Evolutionary conservation across 2,329 filamentous ascomycete genomes (phyloP), one percentile per base, ranked within the genome.

Genomic region (Leptosphaerulina australis): DNA sequence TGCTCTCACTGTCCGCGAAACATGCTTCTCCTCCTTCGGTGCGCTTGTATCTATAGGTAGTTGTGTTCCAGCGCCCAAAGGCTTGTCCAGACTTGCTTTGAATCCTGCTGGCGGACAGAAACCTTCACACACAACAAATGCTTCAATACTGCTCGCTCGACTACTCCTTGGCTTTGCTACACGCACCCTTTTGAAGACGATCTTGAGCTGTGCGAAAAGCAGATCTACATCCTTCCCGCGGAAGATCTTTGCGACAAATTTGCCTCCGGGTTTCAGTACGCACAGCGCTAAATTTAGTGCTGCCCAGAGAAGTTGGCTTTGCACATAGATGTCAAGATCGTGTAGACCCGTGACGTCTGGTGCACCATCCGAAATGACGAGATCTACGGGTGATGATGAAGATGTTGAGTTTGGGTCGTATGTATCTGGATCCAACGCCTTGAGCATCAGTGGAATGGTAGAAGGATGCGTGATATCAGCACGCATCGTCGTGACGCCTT

Each of bases 241-340:
- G 77, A 99, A 99, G 54, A 99, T 97, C 79, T 99, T 99, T 52
- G 94, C 94, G 6, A 99, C 93, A 64, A 99, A 99, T 67, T 91
- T 96, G 56, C 94, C 94, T 33, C 94, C 94, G 0, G 92, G 92
- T 52, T 89, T 88, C 17, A 99, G 83, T 10, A 99, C 91, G 69
- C 93, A 96, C 10, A 97, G 84, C 0, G 94, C 91, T 2, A 99
- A 84, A 71, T 97, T 96, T 15, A 99, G 83, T 0, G 94, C 94
- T 0, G 93, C 91, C 73, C 95, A 97, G 39, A 99, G 86, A 7
- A 99, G 82, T 74, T 97, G 94, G 7, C 90, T 92, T 75, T 99
- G 94, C 14, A 99, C 90, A 74, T 99, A 99, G 62, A 97, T 97
- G 74, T 99, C 94, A 26, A 99, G 84, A 71, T 99, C 94, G 72